A percentile compares a stretch with the other conserved stretches of the same genome.
phyloP scores from a whole-genome alignment of 1,139 yeast genomes.

The Pichia kudriavzevii region DNA sequence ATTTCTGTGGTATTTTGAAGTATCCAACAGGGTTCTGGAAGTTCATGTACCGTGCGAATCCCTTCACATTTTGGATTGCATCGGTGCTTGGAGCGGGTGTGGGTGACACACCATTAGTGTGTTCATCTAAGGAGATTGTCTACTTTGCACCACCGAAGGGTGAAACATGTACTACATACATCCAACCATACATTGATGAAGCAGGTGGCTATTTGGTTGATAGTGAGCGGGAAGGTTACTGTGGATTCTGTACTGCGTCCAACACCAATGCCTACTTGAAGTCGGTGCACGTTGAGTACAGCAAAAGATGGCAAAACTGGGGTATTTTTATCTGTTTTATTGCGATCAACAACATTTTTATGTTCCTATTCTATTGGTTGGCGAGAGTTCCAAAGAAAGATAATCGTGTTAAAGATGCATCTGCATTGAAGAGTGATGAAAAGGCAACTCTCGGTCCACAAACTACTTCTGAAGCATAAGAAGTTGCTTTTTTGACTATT shows the following conservation, averaged over 20 bases:
- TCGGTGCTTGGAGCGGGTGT: constrained; percentile 38
- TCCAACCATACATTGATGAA: constrained; percentile 31
- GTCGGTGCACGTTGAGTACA: constrained; percentile 27
- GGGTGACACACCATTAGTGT: constrained; percentile 36
- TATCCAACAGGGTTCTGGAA: constrained; percentile 53
- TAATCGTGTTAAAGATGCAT: constrained; percentile 24
- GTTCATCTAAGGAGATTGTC: constrained; percentile 39
- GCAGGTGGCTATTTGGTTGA: constrained; percentile 40
- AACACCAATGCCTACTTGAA: constrained; percentile 32
- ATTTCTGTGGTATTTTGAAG: constrained; percentile 52
- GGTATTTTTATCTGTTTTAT: constrained; percentile 48
- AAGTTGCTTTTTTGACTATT: no score
- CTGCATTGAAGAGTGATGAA: constrained; percentile 22
- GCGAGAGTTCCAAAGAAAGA: constrained; percentile 26
- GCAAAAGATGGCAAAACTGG: constrained; percentile 51
- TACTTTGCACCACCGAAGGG: constrained; percentile 45
- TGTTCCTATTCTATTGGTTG: constrained; percentile 36
- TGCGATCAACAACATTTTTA: constrained; percentile 34
- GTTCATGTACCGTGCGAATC: constrained; percentile 49
- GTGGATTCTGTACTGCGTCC: constrained; percentile 39
- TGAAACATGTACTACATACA: constrained; percentile 37
- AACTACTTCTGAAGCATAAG: neutral
- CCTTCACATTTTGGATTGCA: constrained; percentile 48
- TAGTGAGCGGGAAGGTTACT: constrained; percentile 33
- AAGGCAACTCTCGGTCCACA: constrained; percentile 8